Conservation (phyloP, 208 protist species). For the Trypanosoma lewisi region DNA sequence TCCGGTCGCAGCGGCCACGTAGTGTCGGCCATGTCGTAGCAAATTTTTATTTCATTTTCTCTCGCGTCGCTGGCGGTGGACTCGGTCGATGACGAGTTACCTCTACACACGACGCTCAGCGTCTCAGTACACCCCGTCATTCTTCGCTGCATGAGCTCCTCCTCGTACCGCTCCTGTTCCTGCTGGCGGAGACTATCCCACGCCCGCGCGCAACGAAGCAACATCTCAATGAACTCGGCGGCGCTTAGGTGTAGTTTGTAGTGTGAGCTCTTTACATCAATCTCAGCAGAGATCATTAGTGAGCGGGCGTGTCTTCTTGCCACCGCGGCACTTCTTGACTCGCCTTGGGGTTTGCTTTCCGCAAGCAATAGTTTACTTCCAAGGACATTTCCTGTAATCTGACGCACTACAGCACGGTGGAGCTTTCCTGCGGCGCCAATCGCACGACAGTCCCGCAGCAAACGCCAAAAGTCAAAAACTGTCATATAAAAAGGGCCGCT, state of each 20-base stretch:
- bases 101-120: too few relatives aligned
- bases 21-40: conserved; percentile 40
- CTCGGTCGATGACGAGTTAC: too few relatives aligned
- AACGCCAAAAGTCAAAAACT: conserved; percentile 51
- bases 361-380: conserved; percentile 12
- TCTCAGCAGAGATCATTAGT: conserved; percentile 46
- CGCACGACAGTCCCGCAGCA: conserved; percentile 56
- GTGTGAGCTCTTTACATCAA: conserved; percentile 54
- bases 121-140: too few relatives aligned
- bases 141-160: too few relatives aligned
- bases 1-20: conserved; percentile 33
- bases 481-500: conserved; percentile 29
- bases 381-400: conserved; percentile 55
- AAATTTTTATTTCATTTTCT: not conserved
- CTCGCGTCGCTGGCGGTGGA: not conserved
- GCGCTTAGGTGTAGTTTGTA: conserved; percentile 54
- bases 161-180: conserved; percentile 15
- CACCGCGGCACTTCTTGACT: not conserved
- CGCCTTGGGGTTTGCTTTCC: not conserved
- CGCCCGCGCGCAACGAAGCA: conserved; percentile 63
- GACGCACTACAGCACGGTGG: conserved; percentile 59
- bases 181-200: conserved; percentile 58
- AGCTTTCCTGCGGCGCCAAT: conserved; percentile 48
- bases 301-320: conserved; percentile 17
- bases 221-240: conserved; percentile 61